These are phyloP conservation scores for Dictyostelium firmibasis DNA, from an alignment of 78 protist genomes.

Conservation along the genomic window DNA sequence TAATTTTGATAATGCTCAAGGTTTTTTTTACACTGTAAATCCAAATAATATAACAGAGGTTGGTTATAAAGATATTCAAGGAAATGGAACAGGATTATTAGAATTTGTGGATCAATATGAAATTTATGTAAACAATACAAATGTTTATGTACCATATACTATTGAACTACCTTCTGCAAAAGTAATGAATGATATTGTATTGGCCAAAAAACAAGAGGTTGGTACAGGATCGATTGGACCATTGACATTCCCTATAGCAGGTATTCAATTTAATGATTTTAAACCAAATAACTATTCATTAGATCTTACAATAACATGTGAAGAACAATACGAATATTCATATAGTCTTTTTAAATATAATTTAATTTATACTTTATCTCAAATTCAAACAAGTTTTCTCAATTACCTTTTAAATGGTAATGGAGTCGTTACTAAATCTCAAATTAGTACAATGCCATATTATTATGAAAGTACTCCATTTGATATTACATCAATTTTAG, in stretches of 20 bases:
- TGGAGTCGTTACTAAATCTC: background rate
- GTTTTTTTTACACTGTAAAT: background rate
- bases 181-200: background rate
- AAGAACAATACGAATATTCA: background rate
- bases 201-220: background rate
- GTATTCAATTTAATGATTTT: background rate
- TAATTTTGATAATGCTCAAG: background rate
- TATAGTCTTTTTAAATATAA: background rate
- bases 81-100: background rate
- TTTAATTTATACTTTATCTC: background rate
- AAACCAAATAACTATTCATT: background rate
- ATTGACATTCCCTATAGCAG: background rate
- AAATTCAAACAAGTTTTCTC: background rate
- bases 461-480: background rate
- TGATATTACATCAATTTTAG: slow-evolving; percentile 62
- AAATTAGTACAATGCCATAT: background rate
- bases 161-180: background rate
- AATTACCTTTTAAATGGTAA: background rate
- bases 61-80: background rate
- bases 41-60: background rate
- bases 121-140: background rate
- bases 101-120: background rate
- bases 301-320: background rate
- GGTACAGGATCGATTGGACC: background rate
- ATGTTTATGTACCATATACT: background rate